Percentiles rank a stretch among this genome's conserved stretches.
Evolutionary conservation across 805 yeast genomes (phyloP).

Genomic region (Pichia scutulata): DNA sequence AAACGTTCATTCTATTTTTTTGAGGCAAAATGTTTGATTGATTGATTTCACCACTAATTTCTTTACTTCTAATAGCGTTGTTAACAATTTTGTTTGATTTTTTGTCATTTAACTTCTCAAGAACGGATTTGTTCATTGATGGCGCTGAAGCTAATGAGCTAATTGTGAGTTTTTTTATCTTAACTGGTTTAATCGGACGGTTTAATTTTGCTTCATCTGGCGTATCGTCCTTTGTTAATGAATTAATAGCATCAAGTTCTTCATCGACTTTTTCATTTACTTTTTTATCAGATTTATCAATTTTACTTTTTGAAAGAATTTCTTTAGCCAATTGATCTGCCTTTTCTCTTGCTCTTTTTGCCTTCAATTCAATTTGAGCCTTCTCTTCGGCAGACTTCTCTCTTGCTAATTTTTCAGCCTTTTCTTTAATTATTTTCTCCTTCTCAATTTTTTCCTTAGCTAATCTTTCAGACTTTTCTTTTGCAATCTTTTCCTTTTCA

Average conservation of each 20-base stretch:
- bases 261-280: background rate
- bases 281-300: background rate
- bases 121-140: background rate
- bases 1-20: conserved; percentile 4
- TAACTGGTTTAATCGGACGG: conserved; percentile 6
- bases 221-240: conserved; percentile 7
- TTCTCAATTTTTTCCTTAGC: too few relatives aligned
- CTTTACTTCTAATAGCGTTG: conserved; percentile 19
- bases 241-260: background rate
- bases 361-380: background rate
- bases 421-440: background rate
- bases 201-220: conserved; percentile 4
- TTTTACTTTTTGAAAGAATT: background rate
- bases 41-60: conserved; percentile 22
- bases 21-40: conserved; percentile 17
- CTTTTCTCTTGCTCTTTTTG: background rate
- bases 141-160: background rate
- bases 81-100: background rate
- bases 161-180: conserved; percentile 1
- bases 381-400: background rate
- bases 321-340: background rate
- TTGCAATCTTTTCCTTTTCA: background rate
- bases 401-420: conserved; percentile 1
- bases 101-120: background rate
- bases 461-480: background rate